Evolutionary conservation across 345 rosid species (phyloP), one percentile per base, ranked within the genome.

Genomic region (Rhizophora mangle): DNA sequence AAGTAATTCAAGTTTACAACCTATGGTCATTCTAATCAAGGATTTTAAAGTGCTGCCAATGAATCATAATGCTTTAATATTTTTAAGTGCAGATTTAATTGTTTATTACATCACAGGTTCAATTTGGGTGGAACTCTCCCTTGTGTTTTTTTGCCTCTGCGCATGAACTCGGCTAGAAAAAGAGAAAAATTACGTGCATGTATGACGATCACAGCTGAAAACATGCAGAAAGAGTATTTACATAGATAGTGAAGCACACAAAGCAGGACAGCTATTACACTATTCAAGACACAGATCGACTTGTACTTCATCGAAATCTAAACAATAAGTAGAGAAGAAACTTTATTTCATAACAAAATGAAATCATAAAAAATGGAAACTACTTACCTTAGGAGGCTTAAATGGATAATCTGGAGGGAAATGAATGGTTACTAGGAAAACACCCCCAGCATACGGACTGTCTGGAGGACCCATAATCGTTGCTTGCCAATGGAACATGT

Each of bases 401-500:
- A 75, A 75, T 27, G 78, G 78, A 64, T 75, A 75, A 59, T 75
- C 78, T 51, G 78, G 78, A 37, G 78, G 78, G 24, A 75, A 75
- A 75, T 75, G 78, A 69, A 75, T 75, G 8, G 74, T 75, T 24
- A 75, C 78, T 15, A 75, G 74, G 70, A 75, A 75, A 65, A 75
- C 78, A 27, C 78, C 78, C 3, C 78, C 78, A 5, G 78, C 69
- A 69, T 75, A 75, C 16, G 74, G 78, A 61, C 78, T 75, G 34
- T 75, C 78, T 7, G 78, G 78, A 69, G 78, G 78, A 60, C 78
- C 78, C 78, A 75, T 75, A 49, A 75, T 75, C 5, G 78, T 75
- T 51, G 78, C 78, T 75, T 75, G 78, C 78, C 78, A 75, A 37
- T 75, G 78, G 11, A 75, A 75, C 78, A 75, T 75, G 61, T 75